Percentiles rank a stretch among this genome's conserved stretches.
Evolutionary conservation across 1,139 yeast genomes (phyloP).

Genomic region (Magnusiomyces starmeri): DNA sequence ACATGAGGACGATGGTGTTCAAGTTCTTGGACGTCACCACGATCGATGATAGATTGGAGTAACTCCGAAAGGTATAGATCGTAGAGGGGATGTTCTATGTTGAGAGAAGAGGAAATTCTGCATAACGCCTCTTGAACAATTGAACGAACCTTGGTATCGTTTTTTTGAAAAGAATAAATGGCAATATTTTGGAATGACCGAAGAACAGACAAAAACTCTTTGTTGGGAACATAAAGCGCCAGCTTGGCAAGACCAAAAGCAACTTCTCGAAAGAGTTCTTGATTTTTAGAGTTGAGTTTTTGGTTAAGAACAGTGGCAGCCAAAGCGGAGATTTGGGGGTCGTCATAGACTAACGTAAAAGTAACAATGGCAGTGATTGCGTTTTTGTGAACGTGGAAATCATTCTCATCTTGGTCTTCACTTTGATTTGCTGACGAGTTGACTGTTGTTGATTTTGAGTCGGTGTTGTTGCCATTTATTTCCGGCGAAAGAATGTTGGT

Average conservation of each 20-base stretch:
- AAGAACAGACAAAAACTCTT: constrained; percentile 51
- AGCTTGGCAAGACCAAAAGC: constrained; percentile 52
- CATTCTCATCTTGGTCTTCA: not conserved
- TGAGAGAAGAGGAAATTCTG: constrained; percentile 40
- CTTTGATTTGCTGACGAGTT: not conserved
- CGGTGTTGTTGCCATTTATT: constrained; percentile 22
- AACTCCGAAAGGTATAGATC: constrained; percentile 57
- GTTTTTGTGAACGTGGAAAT: constrained; percentile 28
- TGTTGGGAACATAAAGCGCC: constrained; percentile 51
- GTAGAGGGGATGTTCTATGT: constrained; percentile 42
- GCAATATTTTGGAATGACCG: constrained; percentile 33
- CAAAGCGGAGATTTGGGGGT: constrained; percentile 69
- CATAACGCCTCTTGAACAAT: constrained; percentile 37
- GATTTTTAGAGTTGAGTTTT: constrained; percentile 48
- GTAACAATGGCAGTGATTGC: constrained; percentile 68
- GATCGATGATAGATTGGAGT: constrained; percentile 57
- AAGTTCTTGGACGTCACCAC: constrained; percentile 74
- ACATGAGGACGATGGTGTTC: constrained; percentile 79
- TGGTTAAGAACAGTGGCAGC: constrained; percentile 80
- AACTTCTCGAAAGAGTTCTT: constrained; percentile 35
- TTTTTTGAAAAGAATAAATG: constrained; percentile 11
- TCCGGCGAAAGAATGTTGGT: constrained; percentile 27
- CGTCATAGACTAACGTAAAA: constrained; percentile 61
- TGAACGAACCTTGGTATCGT: constrained; percentile 34
- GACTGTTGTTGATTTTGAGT: constrained; percentile 4